Base-by-base conservation (phyloP, 1,139 yeast genomes). In the Taphrina deformans region DNA sequence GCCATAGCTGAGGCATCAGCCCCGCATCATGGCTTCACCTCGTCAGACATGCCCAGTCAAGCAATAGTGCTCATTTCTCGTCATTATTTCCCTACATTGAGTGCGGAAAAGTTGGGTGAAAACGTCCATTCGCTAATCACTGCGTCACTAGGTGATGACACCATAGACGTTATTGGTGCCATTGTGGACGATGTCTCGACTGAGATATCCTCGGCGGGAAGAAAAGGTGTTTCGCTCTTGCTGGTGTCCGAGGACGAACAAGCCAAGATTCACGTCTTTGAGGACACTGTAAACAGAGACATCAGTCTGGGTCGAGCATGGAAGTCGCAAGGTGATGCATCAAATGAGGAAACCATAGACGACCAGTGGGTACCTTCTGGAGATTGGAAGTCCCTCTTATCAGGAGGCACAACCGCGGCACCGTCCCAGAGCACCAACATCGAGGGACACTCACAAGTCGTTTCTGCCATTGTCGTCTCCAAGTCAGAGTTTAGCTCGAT, bases 381-480 rank as follows among this genome's bases (percentile, higher is more conserved):
- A 21, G 52, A 59, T 12, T 59, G 63, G 63, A 48, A 59, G 41
- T 27, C 41, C 2, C 45, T 59, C 38, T 31, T 59, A n/a, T 44
- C 55, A 16, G 56, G 50, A 6, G 40, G 51, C 23, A 50, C 55
- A 4, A 26, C 46, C 6, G 41, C 23, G 16, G 27, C 50, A 6
- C 56, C 63, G 7, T 48, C 55, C 7, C 14, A 40, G 35, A n/a
- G 10, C 3, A 14, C 9, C n/a, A 18, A 35, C 10, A 18, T 50
- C n/a, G 14, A 9, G 14, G 31, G 26, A 14, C 9, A 27, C 7
- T 23, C 56, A 12, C 23, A 46, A 44, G 55, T 60, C 59, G 23
- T 55, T 55, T 14, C 67, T 58, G 61, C 65, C 61, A 29, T 65
- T 55, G 41, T 67, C 63, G 26, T 65, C 45, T 18, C 65, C 65